A percentile compares a stretch with the other conserved stretches of the same genome.
Conservation (phyloP, 2,329 filamentous ascomycete genomes). For the Trichoderma sp. region DNA sequence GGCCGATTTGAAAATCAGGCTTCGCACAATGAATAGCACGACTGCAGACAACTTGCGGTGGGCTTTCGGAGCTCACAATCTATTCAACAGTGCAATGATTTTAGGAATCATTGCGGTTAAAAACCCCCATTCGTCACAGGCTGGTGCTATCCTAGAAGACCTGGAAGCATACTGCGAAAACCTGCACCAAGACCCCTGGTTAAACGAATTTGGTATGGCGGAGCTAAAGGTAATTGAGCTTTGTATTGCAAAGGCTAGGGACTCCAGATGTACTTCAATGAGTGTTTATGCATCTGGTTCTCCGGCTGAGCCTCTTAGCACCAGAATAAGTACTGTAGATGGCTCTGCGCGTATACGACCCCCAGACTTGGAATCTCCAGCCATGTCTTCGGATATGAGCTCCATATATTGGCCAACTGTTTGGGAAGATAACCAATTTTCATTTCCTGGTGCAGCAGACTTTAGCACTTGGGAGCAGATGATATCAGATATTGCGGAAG, state of each 20-base stretch:
- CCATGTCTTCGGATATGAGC: conserved; percentile 7
- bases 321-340: background rate
- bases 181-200: conserved; percentile 1
- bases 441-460: conserved; percentile 5
- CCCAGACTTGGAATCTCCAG: conserved; percentile 1
- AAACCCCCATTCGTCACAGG: background rate
- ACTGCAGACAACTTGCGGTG: conserved; percentile 1
- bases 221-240: conserved; percentile 4
- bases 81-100: conserved; percentile 11
- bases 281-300: background rate
- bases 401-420: conserved; percentile 13
- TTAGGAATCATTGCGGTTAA: conserved; percentile 2
- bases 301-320: background rate
- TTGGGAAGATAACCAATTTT: conserved; percentile 1
- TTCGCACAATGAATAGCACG: background rate
- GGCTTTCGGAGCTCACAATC: conserved; percentile 3
- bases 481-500: conserved; percentile 7
- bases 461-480: conserved; percentile 13
- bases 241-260: conserved; percentile 5
- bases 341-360: background rate
- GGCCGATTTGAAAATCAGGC: conserved; percentile 1
- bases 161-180: conserved; percentile 10
- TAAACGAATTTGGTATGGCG: conserved; percentile 10
- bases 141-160: conserved; percentile 1
- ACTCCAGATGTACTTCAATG: background rate